Evolutionary conservation across 2,329 filamentous ascomycete genomes (phyloP), one percentile per base, ranked within the genome.

Genomic region (Fusarium cicatricum): DNA sequence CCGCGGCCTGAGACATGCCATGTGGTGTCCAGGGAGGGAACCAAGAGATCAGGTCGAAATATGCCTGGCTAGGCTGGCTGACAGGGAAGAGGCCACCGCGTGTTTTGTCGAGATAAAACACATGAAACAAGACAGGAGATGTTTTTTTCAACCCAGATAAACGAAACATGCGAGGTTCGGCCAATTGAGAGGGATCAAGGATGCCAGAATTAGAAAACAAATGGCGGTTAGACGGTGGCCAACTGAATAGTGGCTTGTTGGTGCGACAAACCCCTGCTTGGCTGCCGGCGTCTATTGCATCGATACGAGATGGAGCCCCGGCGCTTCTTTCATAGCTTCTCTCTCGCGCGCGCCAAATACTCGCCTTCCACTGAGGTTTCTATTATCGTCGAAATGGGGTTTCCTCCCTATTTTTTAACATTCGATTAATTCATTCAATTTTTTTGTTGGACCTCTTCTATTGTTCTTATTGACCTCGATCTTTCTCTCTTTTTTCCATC

Each of bases 191-290:
- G 6, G 23, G 23, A 3, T 40, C 31, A 23, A 31, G 12, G 34
- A 12, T 28, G 9, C 59, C 59, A 60, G 42, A 63, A 47, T 52
- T 62, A 62, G 59, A 38, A 50, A 44, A 49, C 55, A 42, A 36
- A 38, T 55, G 34, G 41, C 47, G 55, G 46, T 37, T 53, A 33
- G 17, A 39, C 58, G 58, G 59, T 62, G 60, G 41, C 38, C 47
- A 63, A 56, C 59, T 62, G 60, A 60, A 45, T 33, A 57, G 52
- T 43, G 52, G 58, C 44, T 50, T 37, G 33, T 17, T 58, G 54
- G 65, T 67, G 65, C 62, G 65, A 67, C 65, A 53, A 16, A 45
- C 65, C 65, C 65, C 65, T 67, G 64, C 54, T 28, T 36, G 5
- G 17, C 32, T 37, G 40, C 34, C 51, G 28, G 46, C 46, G 46